Base-by-base conservation (phyloP, 176 grass and related monocot species). In the Zea mays region DNA sequence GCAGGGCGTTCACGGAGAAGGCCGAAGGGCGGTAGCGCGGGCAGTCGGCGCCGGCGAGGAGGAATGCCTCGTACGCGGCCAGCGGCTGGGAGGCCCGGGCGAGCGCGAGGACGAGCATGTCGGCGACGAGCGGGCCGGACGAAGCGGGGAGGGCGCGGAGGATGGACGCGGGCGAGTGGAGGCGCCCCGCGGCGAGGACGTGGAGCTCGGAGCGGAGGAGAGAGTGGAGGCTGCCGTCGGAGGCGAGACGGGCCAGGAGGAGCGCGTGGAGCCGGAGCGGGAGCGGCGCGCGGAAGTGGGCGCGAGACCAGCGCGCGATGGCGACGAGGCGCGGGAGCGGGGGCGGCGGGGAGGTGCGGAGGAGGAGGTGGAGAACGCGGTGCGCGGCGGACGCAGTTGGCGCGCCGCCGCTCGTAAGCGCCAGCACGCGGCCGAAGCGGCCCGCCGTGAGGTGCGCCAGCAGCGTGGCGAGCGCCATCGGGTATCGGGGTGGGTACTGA, bases 161-260 rank as follows among this genome's bases (percentile, higher is more conserved):
- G 67, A 97, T 68, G 48, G 86, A 81, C 0, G 82, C 68, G 3
- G 84, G 84, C 63, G 91, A 90, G 74, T 91, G 91, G 75, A 76
- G 74, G 39, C 79, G 54, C 59, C 67, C 73, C 10, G 43, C 48
- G 38, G 89, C 79, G 67, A 97, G 81, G 65, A 33, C 20, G 43
- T 91, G 88, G 63, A 97, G 82, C 75, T 93, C 94, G 65, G 91
- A 93, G 77, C 91, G 88, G 55, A 97, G 85, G 35, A 83, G 67
- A 19, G 84, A 62, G 75, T 91, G 60, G 72, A 40, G 62, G 16
- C 27, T 44, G 54, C 88, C 79, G 67, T 45, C 35, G 35, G 87
- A 79, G 41, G 66, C 84, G 75, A 97, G 94, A 63, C 83, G 80
- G 79, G 90, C 74, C 19, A 97, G 82, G 82, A 97, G 94, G 17